phyloP scores from a whole-genome alignment of 352 stramenopile genomes.

The Phytopythium aichiense region DNA sequence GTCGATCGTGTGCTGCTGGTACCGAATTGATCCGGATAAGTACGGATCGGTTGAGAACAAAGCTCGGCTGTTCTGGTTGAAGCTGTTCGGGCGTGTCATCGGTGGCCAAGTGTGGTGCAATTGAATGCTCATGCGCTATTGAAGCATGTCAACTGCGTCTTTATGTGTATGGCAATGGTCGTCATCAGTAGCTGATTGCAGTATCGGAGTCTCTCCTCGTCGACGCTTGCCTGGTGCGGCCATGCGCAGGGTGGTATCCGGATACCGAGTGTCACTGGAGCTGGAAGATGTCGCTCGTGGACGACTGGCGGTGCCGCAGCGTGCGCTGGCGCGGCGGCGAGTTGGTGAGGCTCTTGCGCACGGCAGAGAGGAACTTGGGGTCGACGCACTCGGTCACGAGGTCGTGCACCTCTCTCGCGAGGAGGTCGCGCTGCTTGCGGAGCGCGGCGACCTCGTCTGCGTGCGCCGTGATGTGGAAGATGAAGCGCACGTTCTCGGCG shows the following conservation, averaged over 20 bases:
- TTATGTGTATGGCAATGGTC: not conserved
- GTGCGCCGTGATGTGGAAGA: slow-evolving; percentile 67
- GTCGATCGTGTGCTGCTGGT: no score
- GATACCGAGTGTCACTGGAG: slow-evolving; percentile 3
- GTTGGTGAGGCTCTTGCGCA: slow-evolving; percentile 49
- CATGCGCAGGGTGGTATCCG: not conserved
- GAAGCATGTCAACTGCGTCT: not conserved
- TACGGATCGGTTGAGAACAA: no score
- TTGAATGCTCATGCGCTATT: no score
- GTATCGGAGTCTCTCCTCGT: not conserved
- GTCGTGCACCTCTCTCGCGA: slow-evolving; percentile 54
- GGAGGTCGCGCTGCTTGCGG: slow-evolving; percentile 43
- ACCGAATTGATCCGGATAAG: no score
- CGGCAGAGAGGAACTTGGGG: slow-evolving; percentile 41
- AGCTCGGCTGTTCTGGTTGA: no score
- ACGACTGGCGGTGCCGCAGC: slow-evolving; percentile 35
- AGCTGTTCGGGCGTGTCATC: not conserved
- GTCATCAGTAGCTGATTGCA: not conserved
- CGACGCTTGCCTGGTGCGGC: not conserved
- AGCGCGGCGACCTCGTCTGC: slow-evolving; percentile 51
- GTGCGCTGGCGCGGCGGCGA: slow-evolving; percentile 24
- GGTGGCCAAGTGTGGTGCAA: not conserved
- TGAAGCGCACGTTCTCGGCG: slow-evolving; percentile 70
- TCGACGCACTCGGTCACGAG: slow-evolving; percentile 52
- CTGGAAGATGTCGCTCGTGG: slow-evolving; percentile 35